Percentiles rank a stretch among this genome's conserved stretches.
Conservation (phyloP, 108 stramenopile species). For the Conticribra guillardii region DNA sequence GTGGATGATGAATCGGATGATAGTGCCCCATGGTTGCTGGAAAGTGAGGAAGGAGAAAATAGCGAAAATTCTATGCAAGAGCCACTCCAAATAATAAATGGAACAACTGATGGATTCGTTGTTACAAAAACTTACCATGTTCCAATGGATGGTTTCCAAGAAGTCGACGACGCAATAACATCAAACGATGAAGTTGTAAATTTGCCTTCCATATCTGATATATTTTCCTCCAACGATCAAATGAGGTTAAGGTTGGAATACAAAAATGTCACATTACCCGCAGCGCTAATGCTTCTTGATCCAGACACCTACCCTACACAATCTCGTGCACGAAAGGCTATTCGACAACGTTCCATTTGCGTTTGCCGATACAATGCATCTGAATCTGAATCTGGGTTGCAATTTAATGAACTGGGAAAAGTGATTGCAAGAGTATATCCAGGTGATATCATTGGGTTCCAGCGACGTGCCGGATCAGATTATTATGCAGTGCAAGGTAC, state of each 20-base stretch:
- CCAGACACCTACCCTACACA: constrained; percentile 70
- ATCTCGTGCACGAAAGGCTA: constrained; percentile 81
- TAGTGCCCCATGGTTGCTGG: not conserved
- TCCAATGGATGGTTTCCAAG: constrained; percentile 28
- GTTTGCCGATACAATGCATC: constrained; percentile 10
- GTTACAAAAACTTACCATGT: constrained; percentile 26
- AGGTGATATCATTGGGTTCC: constrained; percentile 39
- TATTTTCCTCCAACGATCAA: constrained; percentile 27
- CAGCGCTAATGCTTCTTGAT: constrained; percentile 83
- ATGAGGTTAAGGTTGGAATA: constrained; percentile 21
- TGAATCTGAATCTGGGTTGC: not conserved
- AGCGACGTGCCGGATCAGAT: constrained; percentile 34
- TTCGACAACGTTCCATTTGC: constrained; percentile 41
- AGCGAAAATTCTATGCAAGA: not conserved
- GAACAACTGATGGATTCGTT: constrained; percentile 35
- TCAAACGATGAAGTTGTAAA: not conserved
- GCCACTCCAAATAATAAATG: constrained; percentile 15
- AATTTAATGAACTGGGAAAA: constrained; percentile 37
- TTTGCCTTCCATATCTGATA: constrained; percentile 1
- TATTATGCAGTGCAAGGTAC: constrained; percentile 35
- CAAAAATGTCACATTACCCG: constrained; percentile 76
- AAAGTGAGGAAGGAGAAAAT: not conserved
- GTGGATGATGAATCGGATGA: not conserved
- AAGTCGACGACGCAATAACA: not conserved
- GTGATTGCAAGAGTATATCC: constrained; percentile 40